phyloP scores from a whole-genome alignment of 768 basidiomycete genomes.

The Suillus luteus region DNA sequence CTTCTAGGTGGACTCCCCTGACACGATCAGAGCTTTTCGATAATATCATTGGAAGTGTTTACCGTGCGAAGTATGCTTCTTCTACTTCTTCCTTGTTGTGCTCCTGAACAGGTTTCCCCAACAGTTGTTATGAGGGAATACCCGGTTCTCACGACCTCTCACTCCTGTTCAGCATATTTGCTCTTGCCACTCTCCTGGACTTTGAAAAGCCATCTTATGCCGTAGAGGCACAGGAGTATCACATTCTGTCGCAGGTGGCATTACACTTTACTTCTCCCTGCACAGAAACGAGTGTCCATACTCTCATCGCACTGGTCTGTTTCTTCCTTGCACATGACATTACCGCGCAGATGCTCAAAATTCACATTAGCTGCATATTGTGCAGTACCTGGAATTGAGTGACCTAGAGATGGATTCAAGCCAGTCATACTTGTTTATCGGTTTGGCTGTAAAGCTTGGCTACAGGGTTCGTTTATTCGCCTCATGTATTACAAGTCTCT shows the following conservation, averaged over 20 bases:
- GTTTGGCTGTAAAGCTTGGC: conserved; percentile 58
- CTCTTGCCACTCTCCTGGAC: conserved; percentile 67
- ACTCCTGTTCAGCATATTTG: conserved; percentile 65
- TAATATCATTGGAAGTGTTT: conserved; percentile 54
- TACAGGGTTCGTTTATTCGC: conserved; percentile 50
- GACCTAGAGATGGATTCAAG: conserved; percentile 52
- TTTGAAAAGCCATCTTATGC: conserved; percentile 47
- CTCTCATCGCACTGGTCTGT: conserved; percentile 59
- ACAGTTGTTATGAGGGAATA: conserved; percentile 41
- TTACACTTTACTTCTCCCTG: conserved; percentile 48
- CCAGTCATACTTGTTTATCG: conserved; percentile 57
- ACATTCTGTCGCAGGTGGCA: conserved; percentile 55
- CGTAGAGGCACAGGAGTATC: conserved; percentile 61
- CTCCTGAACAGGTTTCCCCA: conserved; percentile 9
- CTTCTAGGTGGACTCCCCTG: conserved; percentile 53
- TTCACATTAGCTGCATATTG: conserved; percentile 38
- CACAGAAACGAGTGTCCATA: conserved; percentile 51
- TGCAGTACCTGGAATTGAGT: conserved; percentile 55
- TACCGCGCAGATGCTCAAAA: background rate
- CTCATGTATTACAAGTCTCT: background rate
- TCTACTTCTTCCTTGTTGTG: background rate
- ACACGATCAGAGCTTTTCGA: conserved; percentile 57
- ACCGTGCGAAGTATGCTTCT: conserved; percentile 50
- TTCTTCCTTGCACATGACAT: conserved; percentile 19
- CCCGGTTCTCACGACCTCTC: conserved; percentile 56